Conservation (phyloP, 345 rosid genomes). For the Citrus unshiu region DNA sequence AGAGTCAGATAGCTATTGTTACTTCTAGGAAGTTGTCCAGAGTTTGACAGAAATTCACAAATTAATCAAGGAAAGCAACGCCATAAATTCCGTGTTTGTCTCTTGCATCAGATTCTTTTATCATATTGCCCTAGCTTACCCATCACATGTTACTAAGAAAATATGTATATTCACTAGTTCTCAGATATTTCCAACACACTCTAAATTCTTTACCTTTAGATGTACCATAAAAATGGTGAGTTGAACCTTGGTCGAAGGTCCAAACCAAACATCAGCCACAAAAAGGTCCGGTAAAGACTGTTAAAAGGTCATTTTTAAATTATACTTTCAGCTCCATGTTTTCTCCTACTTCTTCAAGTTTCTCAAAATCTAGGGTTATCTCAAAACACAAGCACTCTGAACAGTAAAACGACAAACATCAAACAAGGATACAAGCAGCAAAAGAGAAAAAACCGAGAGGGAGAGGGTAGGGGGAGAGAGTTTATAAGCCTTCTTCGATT, state of each 20-base stretch:
- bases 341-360: neutral
- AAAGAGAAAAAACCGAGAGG: too few species aligned
- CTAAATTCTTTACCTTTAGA: neutral
- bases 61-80: conserved; percentile 10
- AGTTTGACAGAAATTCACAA: neutral
- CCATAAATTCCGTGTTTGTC: conserved; percentile 12
- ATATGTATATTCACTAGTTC: neutral
- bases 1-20: conserved; percentile 2
- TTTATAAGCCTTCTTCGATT: neutral
- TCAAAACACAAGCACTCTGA: neutral
- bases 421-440: neutral
- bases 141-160: neutral
- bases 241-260: neutral
- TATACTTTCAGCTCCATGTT: neutral
- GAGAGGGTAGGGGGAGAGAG: neutral
- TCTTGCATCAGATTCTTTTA: neutral
- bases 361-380: neutral
- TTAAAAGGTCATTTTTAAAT: neutral
- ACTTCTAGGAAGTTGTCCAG: conserved; percentile 21
- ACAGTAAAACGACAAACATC: neutral
- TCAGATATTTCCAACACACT: neutral
- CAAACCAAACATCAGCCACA: neutral
- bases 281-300: neutral
- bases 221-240: neutral
- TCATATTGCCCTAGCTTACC: neutral